Evolutionary conservation across 192 early-diverging fungal genomes (phyloP).

Genomic region (Gaertneriomyces sp.): DNA sequence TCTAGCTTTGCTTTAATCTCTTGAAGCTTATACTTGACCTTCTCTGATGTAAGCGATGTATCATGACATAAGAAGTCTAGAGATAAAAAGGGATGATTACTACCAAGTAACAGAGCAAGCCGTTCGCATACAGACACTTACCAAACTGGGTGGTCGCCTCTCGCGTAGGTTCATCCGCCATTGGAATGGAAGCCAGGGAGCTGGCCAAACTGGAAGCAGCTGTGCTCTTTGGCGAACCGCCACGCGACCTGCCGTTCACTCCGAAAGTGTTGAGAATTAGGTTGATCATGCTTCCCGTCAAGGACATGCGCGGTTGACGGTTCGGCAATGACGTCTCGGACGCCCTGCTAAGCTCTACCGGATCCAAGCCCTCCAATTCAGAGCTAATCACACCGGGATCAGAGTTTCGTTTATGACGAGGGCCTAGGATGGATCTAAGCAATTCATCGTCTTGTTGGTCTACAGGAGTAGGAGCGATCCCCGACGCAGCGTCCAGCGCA

Average conservation of each 20-base stretch:
- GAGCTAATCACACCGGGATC: constrained; percentile 11
- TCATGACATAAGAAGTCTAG: constrained; percentile 49
- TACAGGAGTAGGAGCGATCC: background rate
- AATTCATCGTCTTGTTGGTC: background rate
- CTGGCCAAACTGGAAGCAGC: constrained; percentile 25
- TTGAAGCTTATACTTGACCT: constrained; percentile 68
- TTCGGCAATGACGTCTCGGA: constrained; percentile 57
- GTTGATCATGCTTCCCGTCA: constrained; percentile 27
- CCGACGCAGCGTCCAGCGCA: background rate
- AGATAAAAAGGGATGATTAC: background rate
- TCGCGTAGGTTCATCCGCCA: background rate
- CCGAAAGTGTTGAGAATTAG: constrained; percentile 23
- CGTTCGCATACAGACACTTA: constrained; percentile 3
- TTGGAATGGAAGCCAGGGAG: constrained; percentile 21
- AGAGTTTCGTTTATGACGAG: constrained; percentile 15
- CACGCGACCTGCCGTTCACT: constrained; percentile 12
- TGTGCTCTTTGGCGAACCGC: constrained; percentile 17
- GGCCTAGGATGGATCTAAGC: background rate
- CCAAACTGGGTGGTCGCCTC: constrained; percentile 30
- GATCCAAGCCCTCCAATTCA: no score
- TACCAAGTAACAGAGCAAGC: background rate
- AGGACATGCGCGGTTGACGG: constrained; percentile 48
- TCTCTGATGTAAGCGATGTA: constrained; percentile 45
- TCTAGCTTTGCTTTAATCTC: constrained; percentile 89
- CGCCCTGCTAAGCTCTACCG: no score